Base-by-base conservation (phyloP, 306 rosid genomes). In the Vigna reflexopilosa region DNA sequence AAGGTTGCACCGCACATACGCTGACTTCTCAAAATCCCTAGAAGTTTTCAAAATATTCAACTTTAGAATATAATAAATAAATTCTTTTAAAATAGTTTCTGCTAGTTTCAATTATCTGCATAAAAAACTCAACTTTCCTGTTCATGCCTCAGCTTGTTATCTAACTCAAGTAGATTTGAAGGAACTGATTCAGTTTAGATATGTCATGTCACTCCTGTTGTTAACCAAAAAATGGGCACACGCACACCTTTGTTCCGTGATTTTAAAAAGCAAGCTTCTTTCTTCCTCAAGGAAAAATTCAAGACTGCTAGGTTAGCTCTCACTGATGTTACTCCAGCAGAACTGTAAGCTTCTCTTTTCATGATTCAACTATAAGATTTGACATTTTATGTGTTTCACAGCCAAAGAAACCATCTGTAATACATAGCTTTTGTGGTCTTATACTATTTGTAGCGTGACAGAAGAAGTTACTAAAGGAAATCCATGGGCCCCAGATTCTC, bases 201-300 rank as follows among this genome's bases (percentile, higher is more conserved):
- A 86, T 88, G 88, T 88, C 83, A 22, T 87, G 88, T 86, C 86
- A 22, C 72, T 79, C 64, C 1, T 59, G 16, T 45, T 66, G 54
- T 45, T 66, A 86, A 77, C 86, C 77, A 79, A 72, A 77, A 80
- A 44, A 67, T 73, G 85, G 62, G 66, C 26, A 34, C 80, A 1
- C 88, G 66, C 26, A 34, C 80, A 2, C 88, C 93, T 45, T 87
- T 76, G 58, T 85, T 93, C 77, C 82, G 72, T 80, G 92, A 87
- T 6, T 86, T 91, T 71, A 90, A 86, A 75, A 91, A 83, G 66
- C 97, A 91, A 70, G 97, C 98, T 65, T 91, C 97, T 68, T 93
- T 88, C 87, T 90, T 83, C 78, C 67, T 93, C 77, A 91, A 86
- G 83, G 91, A 88, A 87, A 89, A 89, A 83, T 80, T 91, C 82